Conservation (phyloP, 768 basidiomycete species). For the Leccinum fibrillosum region DNA sequence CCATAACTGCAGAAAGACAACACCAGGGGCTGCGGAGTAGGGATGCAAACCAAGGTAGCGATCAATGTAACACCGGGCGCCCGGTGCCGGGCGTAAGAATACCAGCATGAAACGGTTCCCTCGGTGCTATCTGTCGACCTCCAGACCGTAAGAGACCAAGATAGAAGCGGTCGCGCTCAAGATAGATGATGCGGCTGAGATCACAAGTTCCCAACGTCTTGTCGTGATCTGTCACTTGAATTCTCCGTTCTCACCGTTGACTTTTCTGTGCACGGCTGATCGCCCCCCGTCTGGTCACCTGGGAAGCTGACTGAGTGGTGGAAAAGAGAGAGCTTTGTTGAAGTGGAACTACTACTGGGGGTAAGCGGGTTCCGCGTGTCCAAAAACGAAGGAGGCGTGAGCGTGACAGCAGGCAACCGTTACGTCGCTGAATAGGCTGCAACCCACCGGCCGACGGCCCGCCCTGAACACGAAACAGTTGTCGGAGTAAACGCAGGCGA, state of each 20-base stretch:
- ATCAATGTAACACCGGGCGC: conserved; percentile 7
- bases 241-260: conserved; percentile 13
- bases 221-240: conserved; percentile 1
- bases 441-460: conserved; percentile 18
- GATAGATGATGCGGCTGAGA: conserved; percentile 11
- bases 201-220: conserved; percentile 3
- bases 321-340: background rate
- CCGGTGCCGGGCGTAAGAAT: conserved; percentile 21
- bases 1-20: background rate
- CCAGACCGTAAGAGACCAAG: conserved; percentile 7
- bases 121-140: conserved; percentile 2
- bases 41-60: conserved; percentile 6
- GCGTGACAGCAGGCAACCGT: conserved; percentile 8
- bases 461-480: background rate
- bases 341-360: background rate
- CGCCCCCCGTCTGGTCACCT: conserved; percentile 1
- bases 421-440: conserved; percentile 8
- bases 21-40: background rate
- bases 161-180: conserved; percentile 9
- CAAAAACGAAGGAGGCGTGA: background rate
- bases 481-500: background rate
- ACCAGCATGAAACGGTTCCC: conserved; percentile 8
- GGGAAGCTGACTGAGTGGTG: background rate
- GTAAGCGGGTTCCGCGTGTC: conserved; percentile 1
- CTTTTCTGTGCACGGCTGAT: conserved; percentile 7